Percentiles rank a stretch among this genome's conserved stretches.
These are phyloP conservation scores for Aphanomyces astaci DNA, from an alignment of 352 stramenopile genomes.

Conservation along the genomic window DNA sequence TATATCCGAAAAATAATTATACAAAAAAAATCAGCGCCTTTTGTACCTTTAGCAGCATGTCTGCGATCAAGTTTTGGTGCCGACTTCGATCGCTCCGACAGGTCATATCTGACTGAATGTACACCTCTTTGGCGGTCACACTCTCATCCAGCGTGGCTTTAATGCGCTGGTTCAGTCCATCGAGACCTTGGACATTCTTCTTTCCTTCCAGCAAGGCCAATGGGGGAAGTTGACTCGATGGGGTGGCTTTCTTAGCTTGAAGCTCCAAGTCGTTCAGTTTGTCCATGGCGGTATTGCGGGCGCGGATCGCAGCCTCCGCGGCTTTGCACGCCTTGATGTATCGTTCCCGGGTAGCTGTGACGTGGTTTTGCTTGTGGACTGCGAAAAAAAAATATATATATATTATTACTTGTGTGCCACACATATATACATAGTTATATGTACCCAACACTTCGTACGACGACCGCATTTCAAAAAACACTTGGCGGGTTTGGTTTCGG, in stretches of 20 bases:
- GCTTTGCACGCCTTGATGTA: slow-evolving; percentile 5
- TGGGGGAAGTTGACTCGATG: background rate
- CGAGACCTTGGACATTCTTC: background rate
- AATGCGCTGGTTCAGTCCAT: background rate
- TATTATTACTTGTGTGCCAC: too few relatives aligned
- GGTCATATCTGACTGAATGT: background rate
- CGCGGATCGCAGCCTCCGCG: background rate
- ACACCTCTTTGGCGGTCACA: background rate
- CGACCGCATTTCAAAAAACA: slow-evolving; percentile 12
- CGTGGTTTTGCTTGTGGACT: background rate
- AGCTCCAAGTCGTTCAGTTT: slow-evolving; percentile 9
- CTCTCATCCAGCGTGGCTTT: slow-evolving; percentile 5
- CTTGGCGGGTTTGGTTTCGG: slow-evolving; percentile 3
- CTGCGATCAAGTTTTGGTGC: background rate
- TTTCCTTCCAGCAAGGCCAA: background rate
- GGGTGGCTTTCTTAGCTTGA: background rate
- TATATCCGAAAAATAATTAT: too few relatives aligned
- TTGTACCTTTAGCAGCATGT: background rate
- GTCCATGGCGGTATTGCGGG: background rate
- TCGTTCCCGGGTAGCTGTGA: background rate
- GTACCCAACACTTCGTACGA: slow-evolving; percentile 17
- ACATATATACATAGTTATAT: background rate
- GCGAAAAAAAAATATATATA: too few relatives aligned
- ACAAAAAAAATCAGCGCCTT: background rate
- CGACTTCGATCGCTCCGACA: background rate